phyloP scores from a whole-genome alignment of 257 asterid species.

The Schizonepeta tenuifolia region DNA sequence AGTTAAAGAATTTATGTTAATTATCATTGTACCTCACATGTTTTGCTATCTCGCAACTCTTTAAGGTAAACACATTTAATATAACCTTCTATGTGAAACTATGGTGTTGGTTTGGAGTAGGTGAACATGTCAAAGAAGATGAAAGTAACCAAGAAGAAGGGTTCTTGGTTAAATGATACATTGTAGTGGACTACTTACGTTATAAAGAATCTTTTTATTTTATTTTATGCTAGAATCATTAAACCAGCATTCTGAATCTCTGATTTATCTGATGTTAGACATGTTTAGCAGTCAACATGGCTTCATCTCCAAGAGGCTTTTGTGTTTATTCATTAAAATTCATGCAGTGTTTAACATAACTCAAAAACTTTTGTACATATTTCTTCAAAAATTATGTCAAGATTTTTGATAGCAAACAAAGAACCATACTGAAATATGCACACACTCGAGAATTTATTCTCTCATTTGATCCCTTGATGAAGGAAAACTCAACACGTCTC shows the following conservation, averaged over 20 bases:
- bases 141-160: neutral
- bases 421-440: too few species aligned
- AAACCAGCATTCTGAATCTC: neutral
- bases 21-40: neutral
- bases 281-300: neutral
- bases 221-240: neutral
- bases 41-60: neutral
- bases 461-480: neutral
- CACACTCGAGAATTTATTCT: neutral
- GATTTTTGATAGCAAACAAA: neutral
- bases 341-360: neutral
- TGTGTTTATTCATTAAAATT: neutral
- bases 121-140: neutral
- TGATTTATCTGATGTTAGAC: neutral
- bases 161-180: neutral
- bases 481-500: neutral
- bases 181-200: conserved; percentile 1
- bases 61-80: neutral
- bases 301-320: neutral
- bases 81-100: neutral
- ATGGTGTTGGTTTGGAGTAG: neutral
- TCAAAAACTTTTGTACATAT: neutral
- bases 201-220: neutral
- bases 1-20: neutral
- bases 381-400: neutral